A percentile compares a stretch with the other conserved stretches of the same genome.
These are phyloP conservation scores for Wilcoxina mikolae DNA, from an alignment of 495 filamentous ascomycete genomes.

Conservation along the genomic window DNA sequence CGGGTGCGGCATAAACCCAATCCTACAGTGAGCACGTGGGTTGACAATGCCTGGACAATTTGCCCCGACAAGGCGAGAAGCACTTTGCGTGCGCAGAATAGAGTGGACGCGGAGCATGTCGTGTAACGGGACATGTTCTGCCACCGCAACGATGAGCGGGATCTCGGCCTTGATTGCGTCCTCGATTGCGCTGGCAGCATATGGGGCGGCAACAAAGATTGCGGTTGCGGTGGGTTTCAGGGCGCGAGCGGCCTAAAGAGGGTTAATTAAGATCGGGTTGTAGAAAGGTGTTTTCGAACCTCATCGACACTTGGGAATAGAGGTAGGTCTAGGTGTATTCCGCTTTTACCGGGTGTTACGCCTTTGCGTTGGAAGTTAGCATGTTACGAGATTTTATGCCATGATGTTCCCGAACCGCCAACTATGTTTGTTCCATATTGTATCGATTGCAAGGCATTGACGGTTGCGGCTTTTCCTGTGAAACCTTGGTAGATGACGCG, in stretches of 20 bases:
- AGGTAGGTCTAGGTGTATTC: constrained; percentile 67
- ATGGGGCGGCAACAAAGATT: constrained; percentile 69
- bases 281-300: constrained; percentile 30
- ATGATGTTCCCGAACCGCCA: constrained; percentile 38
- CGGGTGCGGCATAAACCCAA: constrained; percentile 72
- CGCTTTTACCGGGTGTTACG: constrained; percentile 60
- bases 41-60: constrained; percentile 86
- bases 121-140: constrained; percentile 80
- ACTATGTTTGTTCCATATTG: constrained; percentile 81
- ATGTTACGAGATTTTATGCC: too few species aligned
- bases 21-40: constrained; percentile 61
- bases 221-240: constrained; percentile 73
- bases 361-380: neutral
- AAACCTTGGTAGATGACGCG: constrained; percentile 81
- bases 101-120: constrained; percentile 67
- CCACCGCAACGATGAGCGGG: constrained; percentile 73
- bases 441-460: constrained; percentile 67
- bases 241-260: constrained; percentile 52
- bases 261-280: constrained; percentile 7
- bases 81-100: constrained; percentile 66
- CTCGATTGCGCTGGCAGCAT: constrained; percentile 64
- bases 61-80: constrained; percentile 65
- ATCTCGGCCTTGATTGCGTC: constrained; percentile 83
- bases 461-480: constrained; percentile 62
- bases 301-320: constrained; percentile 58